A percentile compares a stretch with the other conserved stretches of the same genome.
Conservation (phyloP, 169 alveolate species). For the Babesia ovata region DNA sequence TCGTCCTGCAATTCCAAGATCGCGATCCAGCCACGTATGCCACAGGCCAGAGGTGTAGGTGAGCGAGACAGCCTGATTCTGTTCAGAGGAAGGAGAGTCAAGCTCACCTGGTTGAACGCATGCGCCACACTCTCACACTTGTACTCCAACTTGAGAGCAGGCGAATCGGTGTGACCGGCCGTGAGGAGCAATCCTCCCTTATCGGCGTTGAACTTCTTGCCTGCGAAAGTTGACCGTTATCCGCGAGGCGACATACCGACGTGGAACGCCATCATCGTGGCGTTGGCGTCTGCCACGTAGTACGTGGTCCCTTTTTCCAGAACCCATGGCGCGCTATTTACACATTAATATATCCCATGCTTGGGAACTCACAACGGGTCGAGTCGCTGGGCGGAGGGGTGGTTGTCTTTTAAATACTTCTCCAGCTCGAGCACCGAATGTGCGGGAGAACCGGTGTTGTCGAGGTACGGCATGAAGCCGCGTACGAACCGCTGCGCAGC, state of each 20-base stretch:
- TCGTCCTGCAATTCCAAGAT: constrained; percentile 93
- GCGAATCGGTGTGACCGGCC: constrained; percentile 68
- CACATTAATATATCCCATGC: not conserved
- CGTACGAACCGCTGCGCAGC: constrained; percentile 47
- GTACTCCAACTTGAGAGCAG: constrained; percentile 64
- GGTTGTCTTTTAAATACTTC: constrained; percentile 41
- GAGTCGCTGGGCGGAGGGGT: constrained; percentile 28
- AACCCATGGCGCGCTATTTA: constrained; percentile 45
- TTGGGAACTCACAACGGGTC: constrained; percentile 9
- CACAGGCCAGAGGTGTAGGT: constrained; percentile 96
- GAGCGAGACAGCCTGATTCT: constrained; percentile 32
- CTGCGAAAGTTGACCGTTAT: not conserved
- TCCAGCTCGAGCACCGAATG: constrained; percentile 60
- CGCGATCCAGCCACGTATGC: constrained; percentile 98
- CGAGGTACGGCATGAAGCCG: constrained; percentile 44
- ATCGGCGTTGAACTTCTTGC: constrained; percentile 42
- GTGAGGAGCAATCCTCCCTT: constrained; percentile 48
- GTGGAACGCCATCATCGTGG: constrained; percentile 67
- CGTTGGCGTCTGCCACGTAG: constrained; percentile 53
- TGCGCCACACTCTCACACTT: constrained; percentile 36
- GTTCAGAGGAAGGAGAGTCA: too few relatives aligned
- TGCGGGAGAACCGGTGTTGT: constrained; percentile 65
- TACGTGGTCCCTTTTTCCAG: constrained; percentile 52
- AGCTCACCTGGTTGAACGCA: constrained; percentile 58
- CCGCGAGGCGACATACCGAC: constrained; percentile 29